Percentiles rank a stretch among this genome's conserved stretches.
phyloP scores from a whole-genome alignment of 345 rosid genomes.

The Syzygium jambos region DNA sequence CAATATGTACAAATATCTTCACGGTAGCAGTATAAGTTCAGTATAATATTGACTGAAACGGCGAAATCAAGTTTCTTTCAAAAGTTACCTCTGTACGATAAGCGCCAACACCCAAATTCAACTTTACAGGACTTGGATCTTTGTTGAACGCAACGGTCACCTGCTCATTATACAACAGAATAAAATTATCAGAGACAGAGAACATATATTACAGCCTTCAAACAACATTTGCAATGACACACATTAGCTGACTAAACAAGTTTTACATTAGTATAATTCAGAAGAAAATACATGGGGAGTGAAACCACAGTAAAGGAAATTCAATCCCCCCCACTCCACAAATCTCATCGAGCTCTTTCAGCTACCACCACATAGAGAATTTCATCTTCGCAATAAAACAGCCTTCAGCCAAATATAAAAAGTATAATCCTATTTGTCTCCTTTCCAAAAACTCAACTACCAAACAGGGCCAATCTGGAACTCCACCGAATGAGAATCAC shows the following conservation, averaged over 20 bases:
- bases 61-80: not conserved
- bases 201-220: not conserved
- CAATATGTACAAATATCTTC: not conserved
- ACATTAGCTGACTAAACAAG: not conserved
- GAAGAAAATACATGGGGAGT: not conserved
- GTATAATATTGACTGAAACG: not conserved
- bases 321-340: not conserved
- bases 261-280: not conserved
- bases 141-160: slow-evolving; percentile 93
- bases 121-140: slow-evolving; percentile 83
- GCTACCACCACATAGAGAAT: not conserved
- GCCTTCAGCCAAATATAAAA: not conserved
- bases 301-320: not conserved
- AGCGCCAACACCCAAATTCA: slow-evolving; percentile 94
- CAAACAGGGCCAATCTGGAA: not conserved
- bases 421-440: not conserved
- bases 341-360: not conserved
- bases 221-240: not conserved
- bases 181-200: not conserved
- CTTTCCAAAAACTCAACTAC: not conserved
- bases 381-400: not conserved
- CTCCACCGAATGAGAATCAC: not conserved
- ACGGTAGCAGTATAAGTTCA: not conserved
- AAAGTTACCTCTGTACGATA: slow-evolving; percentile 77
- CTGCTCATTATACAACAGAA: slow-evolving; percentile 15